phyloP scores from a whole-genome alignment of 192 early-diverging fungal genomes.

The Allomyces arbusculus region DNA sequence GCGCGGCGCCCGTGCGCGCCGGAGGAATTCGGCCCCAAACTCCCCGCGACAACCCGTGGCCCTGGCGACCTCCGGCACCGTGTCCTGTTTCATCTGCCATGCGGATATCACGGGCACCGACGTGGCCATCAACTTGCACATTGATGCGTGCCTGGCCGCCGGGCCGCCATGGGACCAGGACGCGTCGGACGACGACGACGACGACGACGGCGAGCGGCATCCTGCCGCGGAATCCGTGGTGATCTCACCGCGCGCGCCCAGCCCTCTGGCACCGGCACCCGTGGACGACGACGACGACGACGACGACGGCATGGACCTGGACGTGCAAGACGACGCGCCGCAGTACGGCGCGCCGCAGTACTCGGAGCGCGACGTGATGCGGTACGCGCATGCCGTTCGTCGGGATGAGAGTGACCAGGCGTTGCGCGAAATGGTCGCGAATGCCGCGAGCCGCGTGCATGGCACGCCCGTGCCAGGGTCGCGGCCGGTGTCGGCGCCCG shows the following conservation, averaged over 20 bases:
- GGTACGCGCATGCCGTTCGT: slow-evolving; percentile 12
- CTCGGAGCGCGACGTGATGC: slow-evolving; percentile 41
- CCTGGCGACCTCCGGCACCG: too few relatives aligned
- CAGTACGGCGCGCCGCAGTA: slow-evolving; percentile 57
- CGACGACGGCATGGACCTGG: slow-evolving; percentile 58
- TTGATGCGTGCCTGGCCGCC: slow-evolving; percentile 43
- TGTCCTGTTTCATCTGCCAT: too few relatives aligned
- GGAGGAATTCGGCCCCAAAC: too few relatives aligned
- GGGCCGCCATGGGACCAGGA: slow-evolving; percentile 2
- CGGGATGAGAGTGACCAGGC: slow-evolving; percentile 7
- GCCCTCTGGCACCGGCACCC: slow-evolving; percentile 1
- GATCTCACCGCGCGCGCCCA: slow-evolving; percentile 5
- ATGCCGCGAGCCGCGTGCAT: slow-evolving; percentile 16
- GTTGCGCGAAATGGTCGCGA: background rate
- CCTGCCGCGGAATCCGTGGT: slow-evolving; percentile 2
- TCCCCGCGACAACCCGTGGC: too few relatives aligned
- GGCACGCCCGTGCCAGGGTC: slow-evolving; percentile 15
- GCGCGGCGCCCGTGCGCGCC: too few relatives aligned
- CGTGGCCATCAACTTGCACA: slow-evolving; percentile 40
- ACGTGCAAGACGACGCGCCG: slow-evolving; percentile 58
- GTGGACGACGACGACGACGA: slow-evolving; percentile 16
- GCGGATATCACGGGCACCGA: too few relatives aligned
- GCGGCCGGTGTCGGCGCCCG: slow-evolving; percentile 3
- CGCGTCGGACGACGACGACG: slow-evolving; percentile 4
- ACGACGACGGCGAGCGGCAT: background rate